Percentiles rank a stretch among this genome's conserved stretches.
Conservation (phyloP, 2,329 filamentous ascomycete genomes). For the Metarhizium guizhouense region DNA sequence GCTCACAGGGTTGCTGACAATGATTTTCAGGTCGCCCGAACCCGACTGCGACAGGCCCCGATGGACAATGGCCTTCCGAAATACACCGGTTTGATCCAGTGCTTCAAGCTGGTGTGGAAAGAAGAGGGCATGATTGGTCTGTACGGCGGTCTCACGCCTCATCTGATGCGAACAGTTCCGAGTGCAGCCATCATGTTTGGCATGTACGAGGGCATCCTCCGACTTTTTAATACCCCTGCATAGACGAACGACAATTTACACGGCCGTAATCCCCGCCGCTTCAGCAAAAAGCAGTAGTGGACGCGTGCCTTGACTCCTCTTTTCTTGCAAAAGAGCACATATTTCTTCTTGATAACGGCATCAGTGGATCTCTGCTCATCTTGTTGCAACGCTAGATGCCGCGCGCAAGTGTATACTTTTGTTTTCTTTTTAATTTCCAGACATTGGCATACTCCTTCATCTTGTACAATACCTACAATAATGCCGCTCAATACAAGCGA, state of each 20-base stretch:
- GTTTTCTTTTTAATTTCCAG: neutral
- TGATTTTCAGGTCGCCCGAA: constrained; percentile 58
- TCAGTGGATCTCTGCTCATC: neutral
- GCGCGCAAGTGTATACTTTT: neutral
- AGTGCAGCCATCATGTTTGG: constrained; percentile 95
- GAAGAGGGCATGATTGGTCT: constrained; percentile 81
- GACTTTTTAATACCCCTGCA: constrained; percentile 32
- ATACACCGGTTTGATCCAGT: constrained; percentile 82
- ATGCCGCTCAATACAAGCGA: neutral
- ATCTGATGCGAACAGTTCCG: constrained; percentile 83
- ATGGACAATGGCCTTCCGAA: constrained; percentile 61
- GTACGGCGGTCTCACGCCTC: constrained; percentile 86
- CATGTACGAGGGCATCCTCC: constrained; percentile 60
- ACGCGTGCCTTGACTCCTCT: neutral
- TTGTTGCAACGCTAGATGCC: neutral
- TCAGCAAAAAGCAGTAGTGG: neutral
- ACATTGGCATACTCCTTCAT: neutral
- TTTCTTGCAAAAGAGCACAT: neutral
- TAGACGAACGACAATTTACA: constrained; percentile 10
- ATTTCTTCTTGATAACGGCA: neutral
- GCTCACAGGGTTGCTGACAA: neutral
- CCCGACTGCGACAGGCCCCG: constrained; percentile 78
- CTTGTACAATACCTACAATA: neutral
- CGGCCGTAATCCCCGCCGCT: neutral
- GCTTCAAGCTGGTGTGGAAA: constrained; percentile 78